These are phyloP conservation scores for Aspergillus campestris DNA, from an alignment of 495 filamentous ascomycete genomes.

Conservation along the genomic window DNA sequence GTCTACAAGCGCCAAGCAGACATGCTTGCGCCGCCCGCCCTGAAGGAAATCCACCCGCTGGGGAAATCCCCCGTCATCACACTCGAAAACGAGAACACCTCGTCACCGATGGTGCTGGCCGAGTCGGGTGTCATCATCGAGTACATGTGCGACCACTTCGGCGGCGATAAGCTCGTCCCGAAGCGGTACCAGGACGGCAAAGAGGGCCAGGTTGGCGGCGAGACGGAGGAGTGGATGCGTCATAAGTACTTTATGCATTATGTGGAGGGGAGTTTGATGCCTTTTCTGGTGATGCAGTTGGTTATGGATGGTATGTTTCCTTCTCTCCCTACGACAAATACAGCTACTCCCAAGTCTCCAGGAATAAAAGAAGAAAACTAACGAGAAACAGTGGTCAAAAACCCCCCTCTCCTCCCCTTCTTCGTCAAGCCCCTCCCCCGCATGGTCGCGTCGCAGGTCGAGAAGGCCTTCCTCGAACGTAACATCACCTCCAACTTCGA, in stretches of 20 bases:
- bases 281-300: conserved; percentile 50
- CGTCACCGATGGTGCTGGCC: conserved; percentile 58
- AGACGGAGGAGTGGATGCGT: conserved; percentile 68
- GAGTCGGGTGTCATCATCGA: conserved; percentile 75
- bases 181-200: conserved; percentile 44
- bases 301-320: conserved; percentile 46
- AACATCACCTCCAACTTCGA: conserved; percentile 56
- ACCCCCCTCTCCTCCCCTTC: conserved; percentile 59
- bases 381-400: conserved; percentile 45
- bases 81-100: conserved; percentile 37
- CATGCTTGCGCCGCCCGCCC: conserved; percentile 58
- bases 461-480: conserved; percentile 49
- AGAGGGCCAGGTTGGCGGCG: conserved; percentile 51
- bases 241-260: conserved; percentile 79
- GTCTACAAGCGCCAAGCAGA: conserved; percentile 57
- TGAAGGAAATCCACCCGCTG: conserved; percentile 72
- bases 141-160: conserved; percentile 71
- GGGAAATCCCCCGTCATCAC: conserved; percentile 75
- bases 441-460: conserved; percentile 53
- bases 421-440: conserved; percentile 73
- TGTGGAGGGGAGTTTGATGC: conserved; percentile 72
- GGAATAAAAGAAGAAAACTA: conserved; percentile 2
- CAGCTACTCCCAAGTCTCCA: no score
- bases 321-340: no score
- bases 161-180: conserved; percentile 48